Base-by-base conservation (phyloP, 768 basidiomycete genomes). In the Tylopilus balloui region DNA sequence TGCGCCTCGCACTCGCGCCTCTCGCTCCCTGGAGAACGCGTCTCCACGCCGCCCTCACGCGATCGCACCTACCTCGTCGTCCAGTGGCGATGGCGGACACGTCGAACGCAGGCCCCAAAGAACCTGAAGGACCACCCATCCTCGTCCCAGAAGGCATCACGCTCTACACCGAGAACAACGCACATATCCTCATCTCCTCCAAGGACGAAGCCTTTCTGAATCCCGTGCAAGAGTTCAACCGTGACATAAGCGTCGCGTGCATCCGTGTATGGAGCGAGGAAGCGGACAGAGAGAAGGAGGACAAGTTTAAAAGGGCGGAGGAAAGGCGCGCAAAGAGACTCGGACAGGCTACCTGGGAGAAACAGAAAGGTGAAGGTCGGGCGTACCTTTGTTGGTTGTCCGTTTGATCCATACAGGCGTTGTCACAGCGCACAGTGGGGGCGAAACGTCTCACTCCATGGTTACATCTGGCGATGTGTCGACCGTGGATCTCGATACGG, bases 221-320 rank as follows among this genome's bases (percentile, higher is more conserved):
- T 64, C 95, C 96, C 6, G 86, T 97, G 12, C 96, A 99, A 64
- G 92, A 99, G 68, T 99, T 96, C 75, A 99, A 99, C 70, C 78
- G 96, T 32, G 96, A 99, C 69, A 67, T 91, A 39, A 92, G 89
- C 55, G 84, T 97, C 36, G 91, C 92, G 19, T 88, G 87, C 55
- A 97, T 99, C 48, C 76, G 83, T 25, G 81, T 84, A 4, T 99
- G 92, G 92, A 86, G 88, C 51, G 87, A 93, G 60, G 73, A 83
- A 47, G 45, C 79, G 34, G 78, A 86, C 62, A 75, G 69, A 61
- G 70, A 71, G 47, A 92, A 86, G 70, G 75, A 81, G 62, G 72
- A 66, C 51, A 78, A 71, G 57, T 90, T 85, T 81, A 72, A 65
- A 56, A 69, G 69, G 58, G 64, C 71, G 23, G 76, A 75, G 61